Evolutionary conservation across 2,329 filamentous ascomycete species (phyloP).

Genomic region (Nemania sp.): DNA sequence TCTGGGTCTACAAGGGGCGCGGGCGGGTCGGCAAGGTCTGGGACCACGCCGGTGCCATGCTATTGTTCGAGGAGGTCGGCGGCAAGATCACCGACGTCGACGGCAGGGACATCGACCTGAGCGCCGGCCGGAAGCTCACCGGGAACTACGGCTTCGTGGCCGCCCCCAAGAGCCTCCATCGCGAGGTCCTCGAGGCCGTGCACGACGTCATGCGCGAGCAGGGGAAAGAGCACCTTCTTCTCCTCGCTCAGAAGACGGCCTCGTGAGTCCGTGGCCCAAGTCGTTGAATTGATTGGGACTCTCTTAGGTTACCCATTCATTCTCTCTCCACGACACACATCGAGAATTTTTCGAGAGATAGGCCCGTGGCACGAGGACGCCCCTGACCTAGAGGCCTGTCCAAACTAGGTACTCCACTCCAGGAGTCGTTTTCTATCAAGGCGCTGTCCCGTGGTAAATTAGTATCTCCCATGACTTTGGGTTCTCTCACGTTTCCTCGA

Average conservation of each 20-base stretch:
- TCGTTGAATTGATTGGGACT: too few species aligned
- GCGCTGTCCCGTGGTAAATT: too few species aligned
- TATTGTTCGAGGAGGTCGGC: conserved; percentile 61
- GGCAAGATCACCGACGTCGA: conserved; percentile 60
- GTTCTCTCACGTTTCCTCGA: too few species aligned
- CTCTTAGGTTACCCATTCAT: too few species aligned
- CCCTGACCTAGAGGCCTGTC: too few species aligned
- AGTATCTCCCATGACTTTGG: too few species aligned
- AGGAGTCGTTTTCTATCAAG: too few species aligned
- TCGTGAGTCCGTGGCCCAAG: too few species aligned
- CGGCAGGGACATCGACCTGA: conserved; percentile 55
- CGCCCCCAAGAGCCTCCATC: conserved; percentile 52
- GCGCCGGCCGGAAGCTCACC: conserved; percentile 52
- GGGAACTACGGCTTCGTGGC: conserved; percentile 62
- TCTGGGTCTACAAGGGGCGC: conserved; percentile 59
- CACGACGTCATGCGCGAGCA: conserved; percentile 42
- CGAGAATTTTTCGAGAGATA: too few species aligned
- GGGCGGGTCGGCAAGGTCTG: conserved; percentile 59
- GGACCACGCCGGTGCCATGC: conserved; percentile 65
- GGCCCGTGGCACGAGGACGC: too few species aligned
- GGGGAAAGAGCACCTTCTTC: conserved; percentile 41
- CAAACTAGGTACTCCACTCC: too few species aligned
- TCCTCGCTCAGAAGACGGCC: conserved; percentile 34
- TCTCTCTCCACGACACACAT: too few species aligned
- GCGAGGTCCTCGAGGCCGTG: conserved; percentile 47